Evolutionary conservation across 768 basidiomycete species (phyloP).

Genomic region (Podaxis rugospora): DNA sequence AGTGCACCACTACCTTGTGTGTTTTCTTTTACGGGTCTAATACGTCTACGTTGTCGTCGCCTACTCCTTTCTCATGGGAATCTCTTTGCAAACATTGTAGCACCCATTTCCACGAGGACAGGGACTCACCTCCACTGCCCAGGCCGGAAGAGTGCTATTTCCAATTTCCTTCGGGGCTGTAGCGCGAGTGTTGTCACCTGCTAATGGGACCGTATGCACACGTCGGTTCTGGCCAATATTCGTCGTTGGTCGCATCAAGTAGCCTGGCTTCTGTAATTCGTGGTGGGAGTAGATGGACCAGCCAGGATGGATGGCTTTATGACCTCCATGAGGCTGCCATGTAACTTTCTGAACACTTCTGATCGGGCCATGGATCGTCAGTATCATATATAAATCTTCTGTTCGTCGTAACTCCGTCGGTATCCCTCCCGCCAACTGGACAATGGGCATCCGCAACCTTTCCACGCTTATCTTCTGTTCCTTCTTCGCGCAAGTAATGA

Average conservation of each 20-base stretch:
- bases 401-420: not conserved
- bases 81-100: not conserved
- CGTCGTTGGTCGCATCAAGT: not conserved
- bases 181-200: slow-evolving; percentile 7
- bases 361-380: not conserved
- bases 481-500: slow-evolving; percentile 12
- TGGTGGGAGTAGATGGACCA: slow-evolving; percentile 2
- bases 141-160: not conserved
- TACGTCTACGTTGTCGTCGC: not conserved
- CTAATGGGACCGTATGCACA: not conserved
- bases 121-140: not conserved
- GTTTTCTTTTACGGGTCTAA: not conserved
- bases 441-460: not conserved
- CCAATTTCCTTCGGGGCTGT: not conserved
- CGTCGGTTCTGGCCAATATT: not conserved
- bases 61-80: slow-evolving; percentile 8
- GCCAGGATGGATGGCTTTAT: not conserved
- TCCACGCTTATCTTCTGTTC: not conserved
- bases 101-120: not conserved
- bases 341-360: not conserved
- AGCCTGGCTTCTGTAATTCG: not conserved
- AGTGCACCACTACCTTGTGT: not conserved
- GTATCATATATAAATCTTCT: not conserved
- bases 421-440: not conserved
- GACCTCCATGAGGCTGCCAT: slow-evolving; percentile 9